Evolutionary conservation across 106 monocot species (phyloP).

Genomic region (Apostasia shenzhenica): DNA sequence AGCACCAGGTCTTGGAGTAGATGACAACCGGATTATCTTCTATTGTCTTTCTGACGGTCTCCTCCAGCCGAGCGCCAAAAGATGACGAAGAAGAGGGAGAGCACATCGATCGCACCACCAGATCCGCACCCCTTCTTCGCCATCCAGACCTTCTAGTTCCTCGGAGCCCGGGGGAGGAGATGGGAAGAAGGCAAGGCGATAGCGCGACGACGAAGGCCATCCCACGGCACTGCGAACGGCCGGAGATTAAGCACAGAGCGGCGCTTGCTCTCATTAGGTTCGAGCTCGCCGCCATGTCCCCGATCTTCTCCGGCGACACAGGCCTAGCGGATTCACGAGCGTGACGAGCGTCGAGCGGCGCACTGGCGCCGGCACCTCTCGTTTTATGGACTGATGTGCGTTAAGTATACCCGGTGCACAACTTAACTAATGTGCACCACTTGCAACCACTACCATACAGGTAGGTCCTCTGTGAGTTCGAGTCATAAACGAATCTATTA

Average conservation of each 20-base stretch:
- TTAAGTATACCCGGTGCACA: no score
- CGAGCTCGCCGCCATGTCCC: slow-evolving; percentile 9
- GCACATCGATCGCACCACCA: slow-evolving; percentile 35
- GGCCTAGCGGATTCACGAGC: no score
- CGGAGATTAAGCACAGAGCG: not conserved
- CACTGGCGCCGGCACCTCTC: no score
- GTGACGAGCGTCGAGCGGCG: no score
- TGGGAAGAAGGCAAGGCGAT: not conserved
- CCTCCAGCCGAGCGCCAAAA: slow-evolving; percentile 82
- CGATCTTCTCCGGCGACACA: not conserved
- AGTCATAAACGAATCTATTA: no score
- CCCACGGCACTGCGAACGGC: not conserved
- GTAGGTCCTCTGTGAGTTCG: no score
- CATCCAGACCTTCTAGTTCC: not conserved
- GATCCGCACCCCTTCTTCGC: not conserved
- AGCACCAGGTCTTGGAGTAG: slow-evolving; percentile 99
- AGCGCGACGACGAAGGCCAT: not conserved
- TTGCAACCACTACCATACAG: no score
- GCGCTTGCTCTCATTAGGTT: not conserved
- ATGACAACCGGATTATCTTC: slow-evolving; percentile 77
- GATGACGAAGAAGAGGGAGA: slow-evolving; percentile 37
- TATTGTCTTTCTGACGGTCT: slow-evolving; percentile 68
- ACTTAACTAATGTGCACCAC: no score
- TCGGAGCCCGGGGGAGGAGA: not conserved
- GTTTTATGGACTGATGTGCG: no score